Percentiles rank a stretch among this genome's conserved stretches.
Conservation (phyloP, 2,329 filamentous ascomycete species). For the Hortaea sp. region DNA sequence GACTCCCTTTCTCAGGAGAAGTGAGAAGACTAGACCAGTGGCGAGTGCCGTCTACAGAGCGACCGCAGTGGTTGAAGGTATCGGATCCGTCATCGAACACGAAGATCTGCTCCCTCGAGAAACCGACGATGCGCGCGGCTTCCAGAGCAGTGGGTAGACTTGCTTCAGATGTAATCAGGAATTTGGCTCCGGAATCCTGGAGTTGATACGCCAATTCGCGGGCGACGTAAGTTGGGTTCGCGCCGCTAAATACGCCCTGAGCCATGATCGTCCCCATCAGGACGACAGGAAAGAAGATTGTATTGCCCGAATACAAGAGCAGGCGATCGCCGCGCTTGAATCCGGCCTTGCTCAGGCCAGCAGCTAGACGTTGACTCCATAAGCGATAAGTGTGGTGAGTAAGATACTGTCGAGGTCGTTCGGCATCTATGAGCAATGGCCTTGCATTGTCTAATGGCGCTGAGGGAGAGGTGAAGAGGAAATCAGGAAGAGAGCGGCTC, state of each 20-base stretch:
- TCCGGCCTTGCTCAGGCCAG: conserved; percentile 51
- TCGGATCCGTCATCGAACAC: conserved; percentile 50
- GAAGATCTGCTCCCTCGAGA: conserved; percentile 50
- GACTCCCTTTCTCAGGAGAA: conserved; percentile 39
- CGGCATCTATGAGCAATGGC: conserved; percentile 52
- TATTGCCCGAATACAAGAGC: conserved; percentile 64
- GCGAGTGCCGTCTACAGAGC: conserved; percentile 33
- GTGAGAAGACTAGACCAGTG: conserved; percentile 58
- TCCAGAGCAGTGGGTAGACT: conserved; percentile 52
- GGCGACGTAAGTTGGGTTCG: conserved; percentile 59
- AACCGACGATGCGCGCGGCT: conserved; percentile 50
- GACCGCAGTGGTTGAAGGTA: conserved; percentile 33
- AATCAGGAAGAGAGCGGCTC: conserved; percentile 34
- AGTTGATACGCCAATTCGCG: conserved; percentile 69
- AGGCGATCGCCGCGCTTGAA: conserved; percentile 60
- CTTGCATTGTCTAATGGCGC: conserved; percentile 24
- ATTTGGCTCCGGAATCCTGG: conserved; percentile 56
- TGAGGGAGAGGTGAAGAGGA: conserved; percentile 42
- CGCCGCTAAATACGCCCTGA: conserved; percentile 67
- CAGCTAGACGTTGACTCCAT: conserved; percentile 62
- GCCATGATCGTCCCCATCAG: conserved; percentile 69
- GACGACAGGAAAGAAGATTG: conserved; percentile 59
- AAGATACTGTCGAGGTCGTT: conserved; percentile 56
- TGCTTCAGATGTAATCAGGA: conserved; percentile 54
- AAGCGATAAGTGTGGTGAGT: conserved; percentile 55